These are phyloP conservation scores for Schizosaccharomyces lindneri DNA, from an alignment of 805 yeast genomes.

Conservation along the genomic window DNA sequence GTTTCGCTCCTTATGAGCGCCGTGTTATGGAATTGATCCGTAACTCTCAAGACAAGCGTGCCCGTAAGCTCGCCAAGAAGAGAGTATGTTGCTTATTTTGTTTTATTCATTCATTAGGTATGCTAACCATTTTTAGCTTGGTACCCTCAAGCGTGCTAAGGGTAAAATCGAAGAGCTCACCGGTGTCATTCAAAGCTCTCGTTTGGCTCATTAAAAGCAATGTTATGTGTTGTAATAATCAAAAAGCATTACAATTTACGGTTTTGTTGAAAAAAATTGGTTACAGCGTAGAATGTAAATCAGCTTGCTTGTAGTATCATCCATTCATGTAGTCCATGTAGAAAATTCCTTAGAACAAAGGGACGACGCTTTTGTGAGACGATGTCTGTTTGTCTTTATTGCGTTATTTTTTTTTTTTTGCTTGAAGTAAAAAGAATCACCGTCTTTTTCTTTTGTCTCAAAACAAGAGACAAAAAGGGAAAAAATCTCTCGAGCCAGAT, in stretches of 20 bases:
- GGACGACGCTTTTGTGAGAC: too few relatives aligned
- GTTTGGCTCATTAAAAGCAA: slow-evolving; percentile 14
- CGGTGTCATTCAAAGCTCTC: slow-evolving; percentile 85
- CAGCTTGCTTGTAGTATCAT: too few relatives aligned
- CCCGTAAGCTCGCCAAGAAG: slow-evolving; percentile 99
- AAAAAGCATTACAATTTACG: not conserved
- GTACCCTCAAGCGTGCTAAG: slow-evolving; percentile 98
- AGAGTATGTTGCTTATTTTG: slow-evolving; percentile 13
- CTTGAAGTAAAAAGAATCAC: too few relatives aligned
- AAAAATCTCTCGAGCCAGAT: not conserved
- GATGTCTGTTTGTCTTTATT: too few relatives aligned
- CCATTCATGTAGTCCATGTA: too few relatives aligned
- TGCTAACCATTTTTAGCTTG: slow-evolving; percentile 23
- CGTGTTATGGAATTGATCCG: slow-evolving; percentile 97
- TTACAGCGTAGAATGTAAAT: too few relatives aligned
- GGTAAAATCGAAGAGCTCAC: slow-evolving; percentile 98
- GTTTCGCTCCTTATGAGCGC: slow-evolving; percentile 98
- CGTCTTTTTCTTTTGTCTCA: too few relatives aligned
- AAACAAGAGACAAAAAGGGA: too few relatives aligned
- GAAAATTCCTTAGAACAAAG: too few relatives aligned
- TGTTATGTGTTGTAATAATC: not conserved
- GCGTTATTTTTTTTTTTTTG: too few relatives aligned
- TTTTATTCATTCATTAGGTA: not conserved
- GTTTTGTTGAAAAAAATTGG: too few relatives aligned
- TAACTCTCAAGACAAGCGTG: slow-evolving; percentile 99